A percentile compares a stretch with the other conserved stretches of the same genome.
Evolutionary conservation across 495 filamentous ascomycete genomes (phyloP).

Genomic region (Platismatia glauca): DNA sequence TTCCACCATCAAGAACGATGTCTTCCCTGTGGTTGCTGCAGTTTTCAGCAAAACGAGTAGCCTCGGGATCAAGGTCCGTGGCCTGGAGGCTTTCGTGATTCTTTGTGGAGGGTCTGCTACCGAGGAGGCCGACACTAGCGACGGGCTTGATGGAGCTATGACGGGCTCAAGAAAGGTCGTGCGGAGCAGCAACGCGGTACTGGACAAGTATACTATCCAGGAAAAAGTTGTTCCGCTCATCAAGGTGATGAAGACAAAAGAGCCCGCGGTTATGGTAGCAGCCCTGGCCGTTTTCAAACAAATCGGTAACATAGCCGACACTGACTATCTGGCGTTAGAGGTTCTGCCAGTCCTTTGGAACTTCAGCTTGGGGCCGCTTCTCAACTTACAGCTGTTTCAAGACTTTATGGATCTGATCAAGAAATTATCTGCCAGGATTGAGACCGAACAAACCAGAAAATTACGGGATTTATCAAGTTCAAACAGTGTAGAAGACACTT

Average conservation of each 20-base stretch:
- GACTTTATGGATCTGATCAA: constrained; percentile 82
- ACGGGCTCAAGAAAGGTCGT: constrained; percentile 42
- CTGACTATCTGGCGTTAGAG: constrained; percentile 90
- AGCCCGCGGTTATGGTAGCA: constrained; percentile 95
- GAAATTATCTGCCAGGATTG: constrained; percentile 65
- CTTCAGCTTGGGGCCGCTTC: constrained; percentile 82
- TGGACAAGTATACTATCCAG: constrained; percentile 96
- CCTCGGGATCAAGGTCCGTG: constrained; percentile 85
- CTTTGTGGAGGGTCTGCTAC: constrained; percentile 65
- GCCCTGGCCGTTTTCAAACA: constrained; percentile 74
- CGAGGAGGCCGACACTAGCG: constrained; percentile 38
- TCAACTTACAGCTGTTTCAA: constrained; percentile 81
- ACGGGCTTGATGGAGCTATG: constrained; percentile 63
- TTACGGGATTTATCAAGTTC: constrained; percentile 63
- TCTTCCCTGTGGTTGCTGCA: constrained; percentile 80
- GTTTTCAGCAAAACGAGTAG: constrained; percentile 91
- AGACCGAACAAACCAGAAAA: constrained; percentile 80
- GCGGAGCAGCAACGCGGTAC: constrained; percentile 56
- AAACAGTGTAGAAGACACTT: constrained; percentile 17
- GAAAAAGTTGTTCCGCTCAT: constrained; percentile 90
- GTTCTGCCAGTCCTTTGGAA: constrained; percentile 82
- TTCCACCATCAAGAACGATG: constrained; percentile 87
- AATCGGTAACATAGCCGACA: constrained; percentile 71
- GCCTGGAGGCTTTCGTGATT: constrained; percentile 78
- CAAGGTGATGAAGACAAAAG: constrained; percentile 91